Conservation (phyloP, 805 yeast genomes). For the Barnettozyma sp. region DNA sequence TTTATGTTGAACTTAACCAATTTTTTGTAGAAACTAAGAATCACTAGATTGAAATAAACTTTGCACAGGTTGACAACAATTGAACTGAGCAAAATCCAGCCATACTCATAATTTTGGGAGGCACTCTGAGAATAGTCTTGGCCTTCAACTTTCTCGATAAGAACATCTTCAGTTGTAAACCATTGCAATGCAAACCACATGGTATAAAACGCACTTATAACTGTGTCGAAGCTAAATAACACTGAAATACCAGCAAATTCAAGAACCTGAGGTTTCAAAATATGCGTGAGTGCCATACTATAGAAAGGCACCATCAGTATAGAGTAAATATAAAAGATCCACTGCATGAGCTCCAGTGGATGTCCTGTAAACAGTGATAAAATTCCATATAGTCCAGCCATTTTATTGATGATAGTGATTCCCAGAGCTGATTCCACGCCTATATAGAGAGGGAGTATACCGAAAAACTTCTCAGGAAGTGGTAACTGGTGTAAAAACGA, state of each 20-base stretch:
- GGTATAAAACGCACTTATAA: slow-evolving; percentile 61
- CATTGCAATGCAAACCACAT: slow-evolving; percentile 68
- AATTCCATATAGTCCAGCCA: slow-evolving; percentile 83
- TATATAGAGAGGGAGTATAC: slow-evolving; percentile 66
- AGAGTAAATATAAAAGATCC: slow-evolving; percentile 69
- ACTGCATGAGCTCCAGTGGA: slow-evolving; percentile 73
- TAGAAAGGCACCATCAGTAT: slow-evolving; percentile 58
- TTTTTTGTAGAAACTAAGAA: slow-evolving; percentile 53
- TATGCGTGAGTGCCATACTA: slow-evolving; percentile 45
- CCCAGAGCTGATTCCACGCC: slow-evolving; percentile 83
- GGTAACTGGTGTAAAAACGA: slow-evolving; percentile 1
- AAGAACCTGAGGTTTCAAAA: slow-evolving; percentile 51
- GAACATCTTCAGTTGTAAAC: slow-evolving; percentile 48
- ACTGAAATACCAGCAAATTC: slow-evolving; percentile 57
- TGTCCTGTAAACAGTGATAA: slow-evolving; percentile 85
- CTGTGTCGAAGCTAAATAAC: slow-evolving; percentile 60
- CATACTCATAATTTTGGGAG: slow-evolving; percentile 48
- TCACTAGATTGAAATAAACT: slow-evolving; percentile 51
- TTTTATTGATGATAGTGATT: slow-evolving; percentile 75
- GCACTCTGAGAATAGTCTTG: slow-evolving; percentile 44
- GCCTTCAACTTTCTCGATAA: slow-evolving; percentile 18
- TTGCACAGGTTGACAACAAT: slow-evolving; percentile 41
- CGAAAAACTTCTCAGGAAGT: slow-evolving; percentile 38
- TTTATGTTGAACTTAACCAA: slow-evolving; percentile 43
- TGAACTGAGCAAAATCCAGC: slow-evolving; percentile 47